phyloP scores from a whole-genome alignment of 257 asterid species.

The Salvia rosmarinus region DNA sequence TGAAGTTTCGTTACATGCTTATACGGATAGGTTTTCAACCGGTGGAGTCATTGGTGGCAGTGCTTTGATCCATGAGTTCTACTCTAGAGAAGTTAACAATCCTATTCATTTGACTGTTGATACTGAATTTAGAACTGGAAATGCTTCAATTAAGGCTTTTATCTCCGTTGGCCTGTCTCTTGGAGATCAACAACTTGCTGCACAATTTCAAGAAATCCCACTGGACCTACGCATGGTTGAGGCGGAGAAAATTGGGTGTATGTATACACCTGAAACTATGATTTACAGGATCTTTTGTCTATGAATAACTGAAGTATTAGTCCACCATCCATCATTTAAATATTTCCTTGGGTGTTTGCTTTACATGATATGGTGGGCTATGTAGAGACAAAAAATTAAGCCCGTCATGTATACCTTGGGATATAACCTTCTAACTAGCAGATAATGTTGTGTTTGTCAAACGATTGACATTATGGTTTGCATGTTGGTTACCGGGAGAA shows the following conservation, averaged over 20 bases:
- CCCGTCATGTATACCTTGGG: not conserved
- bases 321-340: not conserved
- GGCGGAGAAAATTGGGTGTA: slow-evolving; percentile 95
- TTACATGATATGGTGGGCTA: not conserved
- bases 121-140: slow-evolving; percentile 62
- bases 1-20: not conserved
- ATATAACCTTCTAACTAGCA: not conserved
- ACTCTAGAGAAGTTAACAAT: slow-evolving; percentile 65
- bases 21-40: slow-evolving; percentile 74
- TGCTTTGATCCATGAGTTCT: slow-evolving; percentile 80
- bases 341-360: not conserved
- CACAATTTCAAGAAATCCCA: slow-evolving; percentile 94
- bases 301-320: not conserved
- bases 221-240: slow-evolving; percentile 86
- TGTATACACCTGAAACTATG: slow-evolving; percentile 32
- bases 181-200: slow-evolving; percentile 91
- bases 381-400: not conserved
- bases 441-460: not conserved
- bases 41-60: slow-evolving; percentile 85
- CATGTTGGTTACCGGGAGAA: not conserved
- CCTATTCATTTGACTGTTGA: slow-evolving; percentile 89
- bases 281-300: not conserved
- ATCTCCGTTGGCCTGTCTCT: slow-evolving; percentile 62
- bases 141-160: slow-evolving; percentile 69
- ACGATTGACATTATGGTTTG: not conserved